These are phyloP conservation scores for Magnaporthiopsis poae DNA, from an alignment of 2,329 filamentous ascomycete genomes.

Conservation along the genomic window DNA sequence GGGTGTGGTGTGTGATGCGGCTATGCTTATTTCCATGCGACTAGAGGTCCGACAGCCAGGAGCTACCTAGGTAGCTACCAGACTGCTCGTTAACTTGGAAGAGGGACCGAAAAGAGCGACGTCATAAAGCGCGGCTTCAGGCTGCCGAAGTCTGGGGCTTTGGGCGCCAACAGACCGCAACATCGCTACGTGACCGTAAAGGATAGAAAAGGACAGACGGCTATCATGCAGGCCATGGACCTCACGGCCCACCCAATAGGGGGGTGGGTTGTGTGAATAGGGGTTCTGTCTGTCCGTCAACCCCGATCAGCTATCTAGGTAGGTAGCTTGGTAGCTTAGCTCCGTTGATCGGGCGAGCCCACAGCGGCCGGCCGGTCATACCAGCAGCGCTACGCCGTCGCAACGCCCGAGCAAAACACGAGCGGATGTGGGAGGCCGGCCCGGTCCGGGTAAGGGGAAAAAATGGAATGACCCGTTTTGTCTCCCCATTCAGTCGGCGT, in stretches of 20 bases:
- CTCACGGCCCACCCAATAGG: no score
- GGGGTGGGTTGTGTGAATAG: background rate
- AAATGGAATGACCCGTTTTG: background rate
- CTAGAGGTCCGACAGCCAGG: background rate
- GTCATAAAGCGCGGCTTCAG: background rate
- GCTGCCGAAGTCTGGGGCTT: background rate
- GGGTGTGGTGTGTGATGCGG: background rate
- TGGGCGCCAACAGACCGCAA: no score
- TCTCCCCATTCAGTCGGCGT: constrained; percentile 27
- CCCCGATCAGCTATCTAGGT: no score
- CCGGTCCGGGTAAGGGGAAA: no score
- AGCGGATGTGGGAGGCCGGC: no score
- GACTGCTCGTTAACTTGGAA: background rate
- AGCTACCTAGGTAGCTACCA: background rate
- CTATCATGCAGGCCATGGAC: no score
- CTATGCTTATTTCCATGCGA: background rate
- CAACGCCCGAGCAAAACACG: no score
- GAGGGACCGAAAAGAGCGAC: background rate
- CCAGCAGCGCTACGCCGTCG: no score
- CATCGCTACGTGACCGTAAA: background rate
- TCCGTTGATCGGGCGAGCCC: no score
- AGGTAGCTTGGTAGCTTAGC: no score
- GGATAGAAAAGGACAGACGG: background rate
- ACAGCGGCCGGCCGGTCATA: no score
- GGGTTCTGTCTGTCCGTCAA: background rate